Percentiles rank a stretch among this genome's conserved stretches.
These are phyloP conservation scores for Plasmodium reichenowi DNA, from an alignment of 169 alveolate species.

Conservation along the genomic window DNA sequence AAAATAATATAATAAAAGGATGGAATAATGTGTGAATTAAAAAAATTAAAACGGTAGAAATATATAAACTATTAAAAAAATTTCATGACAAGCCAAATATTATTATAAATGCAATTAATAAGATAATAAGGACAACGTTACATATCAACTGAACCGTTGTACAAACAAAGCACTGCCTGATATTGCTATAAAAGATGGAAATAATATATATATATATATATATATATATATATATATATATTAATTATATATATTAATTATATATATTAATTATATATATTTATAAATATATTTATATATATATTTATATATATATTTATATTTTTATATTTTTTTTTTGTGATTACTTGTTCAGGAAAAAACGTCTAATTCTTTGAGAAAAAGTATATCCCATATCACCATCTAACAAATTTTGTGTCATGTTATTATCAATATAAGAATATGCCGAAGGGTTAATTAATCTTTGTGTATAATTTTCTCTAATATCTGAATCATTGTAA, in stretches of 20 bases:
- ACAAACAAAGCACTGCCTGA: constrained; percentile 17
- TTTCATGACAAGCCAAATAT: constrained; percentile 17
- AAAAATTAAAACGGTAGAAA: neutral
- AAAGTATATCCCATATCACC: constrained; percentile 8
- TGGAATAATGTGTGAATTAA: too few relatives aligned
- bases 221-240: constrained; percentile 73
- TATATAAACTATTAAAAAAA: neutral
- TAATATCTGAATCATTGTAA: constrained; percentile 7
- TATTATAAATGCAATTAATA: constrained; percentile 28
- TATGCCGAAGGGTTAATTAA: constrained; percentile 32
- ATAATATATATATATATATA: constrained; percentile 31
- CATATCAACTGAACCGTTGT: constrained; percentile 37
- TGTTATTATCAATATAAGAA: constrained; percentile 33
- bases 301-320: too few relatives aligned
- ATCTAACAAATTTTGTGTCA: constrained; percentile 10
- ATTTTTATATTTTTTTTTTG: neutral
- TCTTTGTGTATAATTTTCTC: constrained; percentile 61
- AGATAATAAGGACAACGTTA: constrained; percentile 26
- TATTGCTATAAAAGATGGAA: constrained; percentile 12
- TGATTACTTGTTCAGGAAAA: constrained; percentile 20
- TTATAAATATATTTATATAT: too few relatives aligned
- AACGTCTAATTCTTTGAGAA: constrained; percentile 41
- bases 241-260: neutral
- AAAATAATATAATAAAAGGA: too few relatives aligned
- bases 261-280: constrained; percentile 4